Base-by-base conservation (phyloP, 2,329 filamentous ascomycete genomes). In the Neofusicoccum parvum region DNA sequence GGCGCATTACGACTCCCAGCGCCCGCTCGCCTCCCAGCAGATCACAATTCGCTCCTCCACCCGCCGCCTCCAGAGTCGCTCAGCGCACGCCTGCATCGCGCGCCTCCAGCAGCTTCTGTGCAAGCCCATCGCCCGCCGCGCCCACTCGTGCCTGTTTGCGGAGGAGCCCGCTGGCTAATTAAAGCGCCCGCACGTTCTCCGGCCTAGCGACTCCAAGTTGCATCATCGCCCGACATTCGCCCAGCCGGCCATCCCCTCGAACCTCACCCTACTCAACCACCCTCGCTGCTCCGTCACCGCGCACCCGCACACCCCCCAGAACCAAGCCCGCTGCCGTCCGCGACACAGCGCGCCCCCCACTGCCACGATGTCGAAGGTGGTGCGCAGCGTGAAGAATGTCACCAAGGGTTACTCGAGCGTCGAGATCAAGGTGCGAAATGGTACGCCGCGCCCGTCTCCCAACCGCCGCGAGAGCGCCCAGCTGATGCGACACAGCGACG, bases 381-480 rank as follows among this genome's bases (percentile, higher is more conserved):
- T 98, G 78, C 88, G 95, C 81, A 96, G 92, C 78, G 94, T 98
- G 75, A 98, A 97, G 84, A 99, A 98, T 85, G 94, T 99, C 80
- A 98, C 95, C 79, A 99, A 98, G 84, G 95, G 95, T 73, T 99
- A 99, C 79, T 97, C 94, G 41, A 89, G 87, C 70, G 92, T 96
- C 74, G 94, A 99, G 85, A 92, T 98, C 79, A 98, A 98, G 84
- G 95, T 99, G 80, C 77, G 73, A 65, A 79, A 76, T 75, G 71
- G 70, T 74, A 69, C 41, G 70, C 45, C 12, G 66, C 56, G 12
- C 49, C 68, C 43, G 63, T 20, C 15, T 32, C 43, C 46, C 15
- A 7, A 20, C 45, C 51, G 14, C 49, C 46, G 14, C 41, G 45
- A 34, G 43, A 64, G 70, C 76, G 67, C 72, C 69, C 39, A 37